Evolutionary conservation across 192 early-diverging fungal species (phyloP), one percentile per base, ranked within the genome.

Genomic region (Backusella sp.): DNA sequence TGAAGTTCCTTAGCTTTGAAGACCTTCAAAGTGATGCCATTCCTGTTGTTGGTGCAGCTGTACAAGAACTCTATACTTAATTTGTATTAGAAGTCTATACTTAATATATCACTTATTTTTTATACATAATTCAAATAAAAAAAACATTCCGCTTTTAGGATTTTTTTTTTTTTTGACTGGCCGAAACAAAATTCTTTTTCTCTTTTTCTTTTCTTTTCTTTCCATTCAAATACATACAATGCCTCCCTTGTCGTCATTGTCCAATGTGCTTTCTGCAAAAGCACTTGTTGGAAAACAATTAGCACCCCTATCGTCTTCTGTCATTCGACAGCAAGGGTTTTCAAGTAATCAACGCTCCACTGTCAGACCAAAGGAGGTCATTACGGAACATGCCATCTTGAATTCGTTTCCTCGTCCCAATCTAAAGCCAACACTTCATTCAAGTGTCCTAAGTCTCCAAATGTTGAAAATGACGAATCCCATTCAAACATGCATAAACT

Each of bases 1-100:
- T 66, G 15, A 44, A 72, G 28, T 89, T 89, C 66, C 77, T 89
- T 78, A 39, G 39, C 8, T 70, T 80, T 8, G 84, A 84, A 66
- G 83, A 89, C 41, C 77, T 89, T n/a, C 46, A 83, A 32, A 82
- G 80, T 37, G 77, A 76, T 36, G 72, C 76, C 2, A 37, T 81
- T 11, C 53, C 74, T 23, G 36, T 78, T n/a, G 65, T 76, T n/a
- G 69, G 72, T 26, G 30, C 49, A 19, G 53, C 74, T 12, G 35
- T 80, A 12, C 74, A 75, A 68, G 79, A 80, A 36, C 56, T 80
- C 1, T 80, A 80, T 37, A 80, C 79, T 41, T 80, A 73, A n/a
- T n/a, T n/a, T 12, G 35, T 80, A 12, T 69, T 71, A 68, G 79
- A 80, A 36, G 41, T 80, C 1, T 80, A 80, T 37, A 80, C 79